These are phyloP conservation scores for Stenocarpella maydis DNA, from an alignment of 2,329 filamentous ascomycete species.

Conservation along the genomic window DNA sequence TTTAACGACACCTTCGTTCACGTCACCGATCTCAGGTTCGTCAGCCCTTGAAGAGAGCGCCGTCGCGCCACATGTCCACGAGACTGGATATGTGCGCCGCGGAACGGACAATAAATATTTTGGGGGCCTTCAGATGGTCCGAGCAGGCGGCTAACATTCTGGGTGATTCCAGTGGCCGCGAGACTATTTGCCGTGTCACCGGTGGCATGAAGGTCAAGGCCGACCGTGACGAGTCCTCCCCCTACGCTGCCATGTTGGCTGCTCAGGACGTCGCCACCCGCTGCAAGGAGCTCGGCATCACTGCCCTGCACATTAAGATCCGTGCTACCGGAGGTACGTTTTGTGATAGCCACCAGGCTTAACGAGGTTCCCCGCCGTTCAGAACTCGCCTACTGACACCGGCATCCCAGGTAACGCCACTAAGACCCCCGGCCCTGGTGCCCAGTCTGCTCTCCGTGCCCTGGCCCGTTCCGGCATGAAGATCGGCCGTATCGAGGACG, in stretches of 20 bases:
- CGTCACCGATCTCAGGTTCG: constrained; percentile 97
- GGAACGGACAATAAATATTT: not conserved
- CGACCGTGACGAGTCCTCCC: constrained; percentile 99
- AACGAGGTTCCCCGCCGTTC: not conserved
- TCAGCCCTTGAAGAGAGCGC: constrained; percentile 43
- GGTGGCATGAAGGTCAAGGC: constrained; percentile 99
- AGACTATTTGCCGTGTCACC: constrained; percentile 99
- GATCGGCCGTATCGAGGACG: constrained; percentile 99
- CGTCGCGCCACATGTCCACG: constrained; percentile 30
- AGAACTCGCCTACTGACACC: not conserved
- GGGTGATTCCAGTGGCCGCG: constrained; percentile 89
- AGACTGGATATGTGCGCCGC: constrained; percentile 2
- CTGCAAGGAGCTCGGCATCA: constrained; percentile 77
- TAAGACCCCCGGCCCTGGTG: constrained; percentile 99
- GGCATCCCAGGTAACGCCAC: constrained; percentile 82
- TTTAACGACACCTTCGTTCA: constrained; percentile 97
- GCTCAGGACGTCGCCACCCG: constrained; percentile 96
- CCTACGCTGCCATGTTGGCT: constrained; percentile 99
- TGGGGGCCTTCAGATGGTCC: constrained; percentile 23
- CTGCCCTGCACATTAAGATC: constrained; percentile 99
- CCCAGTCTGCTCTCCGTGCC: constrained; percentile 98
- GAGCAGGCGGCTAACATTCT: constrained; percentile 67
- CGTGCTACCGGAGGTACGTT: constrained; percentile 92
- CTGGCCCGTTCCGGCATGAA: constrained; percentile 99
- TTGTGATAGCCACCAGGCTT: not conserved